Conservation (phyloP, 768 basidiomycete species). For the Crassisporium funariophilum region DNA sequence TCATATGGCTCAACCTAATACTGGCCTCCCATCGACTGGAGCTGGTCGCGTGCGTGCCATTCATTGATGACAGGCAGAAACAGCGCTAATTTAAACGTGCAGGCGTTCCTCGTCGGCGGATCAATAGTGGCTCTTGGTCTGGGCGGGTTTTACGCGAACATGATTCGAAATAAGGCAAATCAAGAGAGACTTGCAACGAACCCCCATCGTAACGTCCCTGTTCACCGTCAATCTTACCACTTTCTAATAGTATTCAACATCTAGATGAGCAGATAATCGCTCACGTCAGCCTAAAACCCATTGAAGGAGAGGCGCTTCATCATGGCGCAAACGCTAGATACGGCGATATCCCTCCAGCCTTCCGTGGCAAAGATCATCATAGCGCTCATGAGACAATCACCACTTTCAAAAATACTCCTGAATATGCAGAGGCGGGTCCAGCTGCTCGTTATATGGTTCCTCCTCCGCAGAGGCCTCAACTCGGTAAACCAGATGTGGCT, state of each 20-base stretch:
- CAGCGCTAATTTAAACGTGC: background rate
- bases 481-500: slow-evolving; percentile 23
- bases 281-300: slow-evolving; percentile 19
- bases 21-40: background rate
- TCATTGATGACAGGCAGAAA: no score
- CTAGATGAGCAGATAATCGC: slow-evolving; percentile 36
- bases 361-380: slow-evolving; percentile 26
- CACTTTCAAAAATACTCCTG: slow-evolving; percentile 25
- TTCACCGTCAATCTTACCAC: background rate
- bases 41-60: background rate
- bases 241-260: background rate
- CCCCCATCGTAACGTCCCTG: slow-evolving; percentile 34
- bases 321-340: slow-evolving; percentile 9
- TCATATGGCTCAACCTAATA: background rate
- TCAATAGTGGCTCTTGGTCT: slow-evolving; percentile 28
- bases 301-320: slow-evolving; percentile 14
- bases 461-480: slow-evolving; percentile 30
- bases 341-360: slow-evolving; percentile 16
- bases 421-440: slow-evolving; percentile 14
- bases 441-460: slow-evolving; percentile 26
- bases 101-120: slow-evolving; percentile 33
- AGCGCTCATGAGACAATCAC: slow-evolving; percentile 28
- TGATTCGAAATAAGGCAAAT: slow-evolving; percentile 27
- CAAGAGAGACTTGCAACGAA: slow-evolving; percentile 27
- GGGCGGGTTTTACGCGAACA: slow-evolving; percentile 31